Conservation (phyloP, 768 basidiomycete species). For the Suillus placidus region DNA sequence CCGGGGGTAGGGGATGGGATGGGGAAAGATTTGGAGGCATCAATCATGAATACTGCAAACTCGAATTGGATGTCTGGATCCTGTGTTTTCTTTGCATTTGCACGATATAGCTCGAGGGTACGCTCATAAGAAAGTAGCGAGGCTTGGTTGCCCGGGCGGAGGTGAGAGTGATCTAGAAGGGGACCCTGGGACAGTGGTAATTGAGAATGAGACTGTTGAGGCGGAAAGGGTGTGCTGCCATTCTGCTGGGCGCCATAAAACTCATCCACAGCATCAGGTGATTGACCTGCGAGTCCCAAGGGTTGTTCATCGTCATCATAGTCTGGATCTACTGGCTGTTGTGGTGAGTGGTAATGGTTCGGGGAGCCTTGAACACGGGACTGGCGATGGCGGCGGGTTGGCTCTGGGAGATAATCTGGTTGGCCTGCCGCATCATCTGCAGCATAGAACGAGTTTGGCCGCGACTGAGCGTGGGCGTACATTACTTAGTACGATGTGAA, state of each 20-base stretch:
- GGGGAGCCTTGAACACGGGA: conserved; percentile 24
- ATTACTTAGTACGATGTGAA: conserved; percentile 18
- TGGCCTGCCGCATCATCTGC: conserved; percentile 21
- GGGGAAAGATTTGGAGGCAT: conserved; percentile 89
- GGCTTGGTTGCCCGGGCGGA: conserved; percentile 90
- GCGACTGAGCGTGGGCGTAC: conserved; percentile 37
- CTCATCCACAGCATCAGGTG: conserved; percentile 46
- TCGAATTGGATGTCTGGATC: conserved; percentile 98
- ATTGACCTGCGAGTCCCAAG: conserved; percentile 29
- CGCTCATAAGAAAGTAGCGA: conserved; percentile 93
- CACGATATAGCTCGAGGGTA: conserved; percentile 95
- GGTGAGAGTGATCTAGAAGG: conserved; percentile 88
- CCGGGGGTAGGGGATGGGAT: conserved; percentile 70
- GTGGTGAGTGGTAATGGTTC: conserved; percentile 15
- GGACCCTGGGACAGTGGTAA: conserved; percentile 52
- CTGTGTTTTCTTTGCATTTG: conserved; percentile 98
- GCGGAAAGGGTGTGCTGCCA: conserved; percentile 30
- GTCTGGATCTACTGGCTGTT: conserved; percentile 34
- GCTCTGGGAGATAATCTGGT: conserved; percentile 16
- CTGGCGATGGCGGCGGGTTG: conserved; percentile 21
- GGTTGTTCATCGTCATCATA: conserved; percentile 47
- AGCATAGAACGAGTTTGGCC: conserved; percentile 39
- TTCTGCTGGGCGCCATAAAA: conserved; percentile 31
- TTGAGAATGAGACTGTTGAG: conserved; percentile 64
- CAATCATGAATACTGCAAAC: conserved; percentile 98